Base-by-base conservation (phyloP, 768 basidiomycete genomes). In the Hydnum rufescens region DNA sequence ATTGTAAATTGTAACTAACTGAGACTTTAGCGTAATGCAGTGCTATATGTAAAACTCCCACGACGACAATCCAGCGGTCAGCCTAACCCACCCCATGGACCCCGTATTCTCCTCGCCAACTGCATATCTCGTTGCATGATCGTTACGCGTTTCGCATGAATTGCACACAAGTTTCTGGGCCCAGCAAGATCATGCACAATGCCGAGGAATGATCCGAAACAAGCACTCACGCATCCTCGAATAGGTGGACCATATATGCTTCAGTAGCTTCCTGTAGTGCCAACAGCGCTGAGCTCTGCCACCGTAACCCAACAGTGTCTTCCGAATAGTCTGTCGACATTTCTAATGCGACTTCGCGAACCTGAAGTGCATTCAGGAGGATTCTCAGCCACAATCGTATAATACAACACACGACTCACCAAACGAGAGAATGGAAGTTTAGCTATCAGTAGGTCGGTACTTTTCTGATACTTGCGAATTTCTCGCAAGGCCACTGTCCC, bases 81-180 rank as follows among this genome's bases (percentile, higher is more conserved):
- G 22, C n/a, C 75, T 54, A 83, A 70, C 32, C 80, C 80, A 49
- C 78, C 79, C 81, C 83, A 90, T 44, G 81, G 79, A 2, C 93
- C 93, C 48, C 93, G 77, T 71, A 97, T 89, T 57, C 95, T 76
- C 52, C 95, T 74, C 23, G 95, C 95, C 51, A 99, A 79, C 61
- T 96, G 93, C 54, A 99, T 92, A 60, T 99, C 95, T 50, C 82
- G 75, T 53, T 89, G 88, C 92, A 96, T 96, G 59, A 96, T 81
- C 3, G 93, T 99, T 3, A 97, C 93, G 60, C 93, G 81, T 66
- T 93, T 96, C 16, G 93, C 93, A 61, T 97, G 93, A 58, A 99
- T 85, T 4, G 93, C 92, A 61, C 95, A 99, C 31, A 95, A 70
- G 64, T 96, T 95, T 42, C 90, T 95, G 56, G 22, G 55, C 49